phyloP scores from a whole-genome alignment of 2,329 filamentous ascomycete genomes.

The Fusarium sp. region DNA sequence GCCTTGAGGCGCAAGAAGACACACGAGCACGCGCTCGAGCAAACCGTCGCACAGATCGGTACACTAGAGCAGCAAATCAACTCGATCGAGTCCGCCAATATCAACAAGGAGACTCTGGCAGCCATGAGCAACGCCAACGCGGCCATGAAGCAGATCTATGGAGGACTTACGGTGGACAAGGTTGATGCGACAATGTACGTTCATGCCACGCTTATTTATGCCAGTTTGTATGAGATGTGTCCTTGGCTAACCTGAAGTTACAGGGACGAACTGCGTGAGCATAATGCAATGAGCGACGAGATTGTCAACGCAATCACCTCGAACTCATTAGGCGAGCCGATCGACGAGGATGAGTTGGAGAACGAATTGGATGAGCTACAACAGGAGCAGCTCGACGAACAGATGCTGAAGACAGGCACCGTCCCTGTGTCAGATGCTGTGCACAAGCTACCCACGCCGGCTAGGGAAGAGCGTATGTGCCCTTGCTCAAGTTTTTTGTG shows the following conservation, averaged over 20 bases:
- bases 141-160: slow-evolving; percentile 94
- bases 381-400: slow-evolving; percentile 91
- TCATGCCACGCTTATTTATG: background rate
- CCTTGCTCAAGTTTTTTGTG: background rate
- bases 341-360: slow-evolving; percentile 89
- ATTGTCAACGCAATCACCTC: slow-evolving; percentile 86
- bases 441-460: slow-evolving; percentile 78
- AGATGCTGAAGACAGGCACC: slow-evolving; percentile 89
- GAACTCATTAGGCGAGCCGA: slow-evolving; percentile 70
- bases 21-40: slow-evolving; percentile 90
- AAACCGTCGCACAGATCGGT: slow-evolving; percentile 88
- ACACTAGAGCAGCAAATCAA: slow-evolving; percentile 96
- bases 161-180: slow-evolving; percentile 89
- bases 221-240: background rate
- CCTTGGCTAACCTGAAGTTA: slow-evolving; percentile 45
- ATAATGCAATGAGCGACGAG: slow-evolving; percentile 92
- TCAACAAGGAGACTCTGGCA: slow-evolving; percentile 94
- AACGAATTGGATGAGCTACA: slow-evolving; percentile 86
- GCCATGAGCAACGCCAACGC: slow-evolving; percentile 92
- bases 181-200: slow-evolving; percentile 94
- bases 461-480: slow-evolving; percentile 78
- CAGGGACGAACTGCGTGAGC: slow-evolving; percentile 91
- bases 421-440: slow-evolving; percentile 85
- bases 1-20: slow-evolving; percentile 94
- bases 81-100: slow-evolving; percentile 96